Evolutionary conservation across 371 early-diverging fungal genomes (phyloP), one percentile per base, ranked within the genome.

Genomic region (Saksenaea vasiformis): DNA sequence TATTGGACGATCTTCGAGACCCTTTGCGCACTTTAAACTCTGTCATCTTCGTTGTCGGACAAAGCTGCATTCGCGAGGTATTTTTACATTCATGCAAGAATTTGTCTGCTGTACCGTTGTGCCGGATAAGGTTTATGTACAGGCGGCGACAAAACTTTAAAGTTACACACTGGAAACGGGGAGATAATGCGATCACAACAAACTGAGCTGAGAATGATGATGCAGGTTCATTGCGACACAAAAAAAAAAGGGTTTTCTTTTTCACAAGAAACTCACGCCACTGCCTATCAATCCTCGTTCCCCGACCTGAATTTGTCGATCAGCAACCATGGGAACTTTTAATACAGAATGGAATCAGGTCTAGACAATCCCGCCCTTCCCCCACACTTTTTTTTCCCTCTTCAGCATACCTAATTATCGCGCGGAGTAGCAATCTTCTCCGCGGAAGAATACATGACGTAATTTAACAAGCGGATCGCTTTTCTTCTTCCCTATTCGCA

Each of bases 31-130:
- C 51, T 47, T 47, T 47, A 11, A 47, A 47, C 51, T 47, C 51
- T 47, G 51, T 22, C n/a, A 22, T 22, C 51, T 22, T 47, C 24
- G n/a, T 47, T 47, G 51, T 47, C 24, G 51, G 51, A 47, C 51
- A 47, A 44, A 22, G 24, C 51, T n/a, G n/a, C 19, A 22, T 47
- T 22, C 51, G 51, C 51, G 17, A 47, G 51, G 27, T 47, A 47
- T 47, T 47, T 47, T 47, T 47, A 47, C 51, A 47, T 47, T 47
- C 51, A 47, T 47, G 51, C 51, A 47, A 47, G 51, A 47, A 47
- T 19, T n/a, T 2, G n/a, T 9, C 26, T 47, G 24, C 51, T 47
- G 51, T 47, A 47, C 51, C 51, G 51, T 47, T 47, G 51, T 22
- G 51, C 51, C 51, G 51, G 51, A 47, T 47, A 47, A 47, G 51